Base-by-base conservation (phyloP, 768 basidiomycete species). In the Rubroboletus pulcherrimus region DNA sequence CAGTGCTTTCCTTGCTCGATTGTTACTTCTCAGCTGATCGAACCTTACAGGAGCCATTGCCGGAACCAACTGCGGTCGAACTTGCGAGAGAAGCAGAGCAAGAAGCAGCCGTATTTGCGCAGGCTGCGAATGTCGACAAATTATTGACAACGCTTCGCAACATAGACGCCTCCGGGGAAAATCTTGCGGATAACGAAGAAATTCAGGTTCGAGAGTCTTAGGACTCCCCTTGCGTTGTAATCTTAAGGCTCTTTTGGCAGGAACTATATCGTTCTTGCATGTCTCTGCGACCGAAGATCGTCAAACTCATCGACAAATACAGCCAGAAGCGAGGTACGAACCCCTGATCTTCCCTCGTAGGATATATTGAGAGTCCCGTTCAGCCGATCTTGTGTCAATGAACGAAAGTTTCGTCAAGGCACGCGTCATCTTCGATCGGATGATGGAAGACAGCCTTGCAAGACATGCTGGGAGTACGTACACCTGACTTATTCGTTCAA, bases 271-370 rank as follows among this genome's bases (percentile, higher is more conserved):
- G 93, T 41, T 84, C 86, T 24, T 87, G 89, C 64, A 94, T 98
- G 86, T 81, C 86, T 4, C 73, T 97, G 39, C 81, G 95, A 43
- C 94, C 94, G 7, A 95, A 93, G 78, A 96, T 98, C 59, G 94
- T 97, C 58, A 93, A 94, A 66, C 73, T 98, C 51, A 97, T 98
- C 59, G 93, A 97, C 69, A 97, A 94, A 75, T 98, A 98, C 67
- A 93, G 89, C 63, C 93, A 96, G 76, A 97, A 98, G 75, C 80
- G 93, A 73, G 81, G 79, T 82, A 51, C 51, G 72, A 31, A 33
- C 34, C 19, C 17, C 50, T 51, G 43, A 59, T 47, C 0, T 37
- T 52, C 46, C 4, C 29, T 33, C 26, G 29, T 51, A 40, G 41
- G 21, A 46, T 43, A 7, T 38, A 17, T 40, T 53, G 52, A 42